Base-by-base conservation (phyloP, 352 stramenopile genomes). In the Phytophthora pisi region DNA sequence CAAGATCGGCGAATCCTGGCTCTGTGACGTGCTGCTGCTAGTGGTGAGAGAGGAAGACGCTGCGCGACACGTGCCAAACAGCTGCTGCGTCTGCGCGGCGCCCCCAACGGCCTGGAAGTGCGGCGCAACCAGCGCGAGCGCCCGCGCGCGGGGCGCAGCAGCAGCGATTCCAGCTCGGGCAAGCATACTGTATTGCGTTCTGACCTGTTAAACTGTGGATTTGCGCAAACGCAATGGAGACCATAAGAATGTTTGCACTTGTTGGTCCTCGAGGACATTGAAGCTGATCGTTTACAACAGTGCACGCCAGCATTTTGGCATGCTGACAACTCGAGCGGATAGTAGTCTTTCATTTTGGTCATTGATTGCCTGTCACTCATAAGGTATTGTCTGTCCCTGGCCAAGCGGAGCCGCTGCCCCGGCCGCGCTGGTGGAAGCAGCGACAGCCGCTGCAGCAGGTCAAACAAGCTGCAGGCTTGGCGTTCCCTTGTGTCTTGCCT, bases 301-400 rank as follows among this genome's bases (percentile, higher is more conserved):
- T 43, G 34, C 42, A 23, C 6, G 42, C 15, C 18, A 26, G n/a
- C 42, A 18, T 15, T 15, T 34, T 40, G 5, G 38, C 26, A 53
- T 24, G 54, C 13, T 18, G 23, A 49, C 11, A 20, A 55, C 45
- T 61, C 47, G 58, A 59, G 59, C 43, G 40, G 51, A 50, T 55
- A 57, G 40, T 59, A 68, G 36, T 61, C 53, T 65, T 45, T 67
- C 56, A 67, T 64, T 72, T 74, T 59, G 64, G 56, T 64, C 63
- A 72, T 75, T 68, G 64, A 69, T 64, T 67, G 59, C 53, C 62
- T 68, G 59, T 74, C 56, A 75, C 63, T 75, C 68, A 75, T 72
- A 75, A 72, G 68, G 68, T 66, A 75, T 68, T 49, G 38, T 74
- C 56, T 60, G 50, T 70, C 38, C 34, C 45, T 63, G 34, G 28